Percentiles rank a stretch among this genome's conserved stretches.
Evolutionary conservation across 495 filamentous ascomycete genomes (phyloP).

Genomic region (Tuber brumale): DNA sequence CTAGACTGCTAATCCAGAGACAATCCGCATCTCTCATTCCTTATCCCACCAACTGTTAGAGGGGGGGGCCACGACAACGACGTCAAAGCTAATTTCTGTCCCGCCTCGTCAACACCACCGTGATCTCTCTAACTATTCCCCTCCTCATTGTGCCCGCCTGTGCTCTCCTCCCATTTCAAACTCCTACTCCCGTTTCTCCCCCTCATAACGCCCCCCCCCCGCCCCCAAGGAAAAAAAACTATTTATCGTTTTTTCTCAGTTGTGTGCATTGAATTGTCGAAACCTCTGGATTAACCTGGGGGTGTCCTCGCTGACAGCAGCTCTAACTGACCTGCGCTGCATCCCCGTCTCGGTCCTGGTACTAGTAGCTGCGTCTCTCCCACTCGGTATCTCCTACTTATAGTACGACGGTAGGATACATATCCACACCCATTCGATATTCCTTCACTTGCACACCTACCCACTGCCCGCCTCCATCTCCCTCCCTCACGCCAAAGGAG

Average conservation of each 20-base stretch:
- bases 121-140: not conserved
- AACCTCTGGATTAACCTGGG: not conserved
- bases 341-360: not conserved
- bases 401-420: not conserved
- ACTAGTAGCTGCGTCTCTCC: not conserved
- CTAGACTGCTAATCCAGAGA: not conserved
- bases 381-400: slow-evolving; percentile 1
- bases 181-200: not conserved
- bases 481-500: not conserved
- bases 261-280: not conserved
- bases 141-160: not conserved
- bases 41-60: not conserved
- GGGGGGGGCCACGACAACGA: not conserved
- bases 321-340: not conserved
- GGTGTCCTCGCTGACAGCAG: not conserved
- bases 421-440: slow-evolving; percentile 2
- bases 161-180: not conserved
- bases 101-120: not conserved
- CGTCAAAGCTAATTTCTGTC: not conserved
- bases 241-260: not conserved
- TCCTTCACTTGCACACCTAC: slow-evolving; percentile 12
- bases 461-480: slow-evolving; percentile 15
- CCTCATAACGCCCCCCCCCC: not conserved
- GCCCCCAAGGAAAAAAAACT: not conserved
- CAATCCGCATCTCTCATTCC: slow-evolving; percentile 4